Base-by-base conservation (phyloP, 2,329 filamentous ascomycete species). In the Ascochyta pisi region DNA sequence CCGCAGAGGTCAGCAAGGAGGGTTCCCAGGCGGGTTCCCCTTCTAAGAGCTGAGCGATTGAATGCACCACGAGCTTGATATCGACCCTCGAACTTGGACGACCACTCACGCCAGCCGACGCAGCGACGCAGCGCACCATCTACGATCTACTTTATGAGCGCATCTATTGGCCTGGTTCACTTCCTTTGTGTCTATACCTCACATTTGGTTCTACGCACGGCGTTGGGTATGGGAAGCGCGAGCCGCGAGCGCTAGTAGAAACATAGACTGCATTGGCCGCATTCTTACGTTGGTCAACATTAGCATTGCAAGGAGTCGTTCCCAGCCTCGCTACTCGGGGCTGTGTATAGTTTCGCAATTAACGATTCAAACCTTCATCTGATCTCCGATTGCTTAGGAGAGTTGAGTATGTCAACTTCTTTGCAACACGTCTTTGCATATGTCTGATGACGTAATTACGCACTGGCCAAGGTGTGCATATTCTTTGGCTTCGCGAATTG, bases 191-290 rank as follows among this genome's bases (percentile, higher is more conserved):
- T 68, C 55, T 59, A 66, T 67, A 63, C 54, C 58, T 54, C 46
- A 40, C 33, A 49, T 62, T 57, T 47, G 47, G 50, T 65, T 58
- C 55, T 57, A 62, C 51, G 55, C 60, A 56, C 50, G 67, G 66
- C 63, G 66, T 70, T 69, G 58, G 64, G 50, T 67, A 65, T 45
- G 54, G 61, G 54, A 60, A 64, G 66, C 61, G 64, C 66, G 61
- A 68, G 64, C 66, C 61, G 37, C 37, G 56, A 44, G 41, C 39
- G 44, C 47, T 45, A 50, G 38, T 52, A 53, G 52, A 60, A 38
- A 50, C 50, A 59, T 60, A 62, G 59, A 64, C 50, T 59, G 53
- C 57, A 54, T 63, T 54, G 59, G 46, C 57, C 42, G 35, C 47
- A 54, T 57, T 53, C 34, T 27, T 46, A 41, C 53, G 51, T 49